Conservation (phyloP, 306 rosid genomes). For the cucumber (Cucumis sativus) region DNA sequence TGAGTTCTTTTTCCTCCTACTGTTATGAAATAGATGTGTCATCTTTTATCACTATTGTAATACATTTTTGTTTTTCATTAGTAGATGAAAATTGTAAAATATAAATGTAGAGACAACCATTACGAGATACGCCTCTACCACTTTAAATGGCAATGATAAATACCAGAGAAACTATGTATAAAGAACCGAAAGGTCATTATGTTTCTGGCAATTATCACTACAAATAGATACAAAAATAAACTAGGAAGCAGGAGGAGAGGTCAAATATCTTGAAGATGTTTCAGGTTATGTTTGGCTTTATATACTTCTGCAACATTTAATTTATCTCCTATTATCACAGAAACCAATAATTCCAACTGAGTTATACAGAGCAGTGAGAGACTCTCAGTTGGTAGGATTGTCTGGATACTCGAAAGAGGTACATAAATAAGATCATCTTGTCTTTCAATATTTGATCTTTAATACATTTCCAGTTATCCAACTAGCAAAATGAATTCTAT, state of each 20-base stretch:
- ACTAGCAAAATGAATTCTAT: not conserved
- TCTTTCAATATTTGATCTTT: not conserved
- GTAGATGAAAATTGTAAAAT: not conserved
- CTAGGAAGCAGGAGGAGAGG: not conserved
- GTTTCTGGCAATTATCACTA: not conserved
- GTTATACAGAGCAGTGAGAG: constrained; percentile 58
- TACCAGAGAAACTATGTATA: not conserved
- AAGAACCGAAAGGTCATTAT: not conserved
- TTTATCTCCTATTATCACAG: constrained; percentile 21
- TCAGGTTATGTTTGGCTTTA: not conserved
- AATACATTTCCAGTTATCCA: not conserved
- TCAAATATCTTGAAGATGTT: not conserved
- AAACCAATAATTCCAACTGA: constrained; percentile 67
- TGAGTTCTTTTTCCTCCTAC: constrained; percentile 27
- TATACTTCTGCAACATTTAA: not conserved
- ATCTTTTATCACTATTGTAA: not conserved
- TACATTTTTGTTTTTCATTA: not conserved
- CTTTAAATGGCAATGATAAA: not conserved
- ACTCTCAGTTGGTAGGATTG: constrained; percentile 71
- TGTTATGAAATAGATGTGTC: not conserved
- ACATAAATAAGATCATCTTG: not conserved
- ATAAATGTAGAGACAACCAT: not conserved
- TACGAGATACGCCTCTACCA: not conserved
- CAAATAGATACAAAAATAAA: not conserved
- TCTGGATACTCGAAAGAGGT: constrained; percentile 96